Evolutionary conservation across 257 asterid genomes (phyloP), one percentile per base, ranked within the genome.

Genomic region (Henckelia pumila): DNA sequence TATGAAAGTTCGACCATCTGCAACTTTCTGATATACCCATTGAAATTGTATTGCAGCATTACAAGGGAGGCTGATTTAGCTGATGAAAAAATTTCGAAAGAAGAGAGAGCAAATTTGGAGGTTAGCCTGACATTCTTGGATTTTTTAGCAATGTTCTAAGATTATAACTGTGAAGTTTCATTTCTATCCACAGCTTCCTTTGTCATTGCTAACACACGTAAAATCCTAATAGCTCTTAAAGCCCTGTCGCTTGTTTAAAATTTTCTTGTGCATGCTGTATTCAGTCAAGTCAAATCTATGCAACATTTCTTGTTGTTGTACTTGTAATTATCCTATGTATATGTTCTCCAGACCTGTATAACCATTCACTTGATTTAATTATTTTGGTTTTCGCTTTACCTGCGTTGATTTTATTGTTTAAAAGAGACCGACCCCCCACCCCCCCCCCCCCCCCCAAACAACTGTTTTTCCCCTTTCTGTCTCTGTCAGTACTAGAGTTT

Each of bases 91-190:
- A 76, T 88, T 69, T 79, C 96, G 65, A 77, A 86, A 30, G 85
- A 88, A 73, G 95, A 86, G 72, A 83, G 78, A 82, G 87, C 79
- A 66, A 66, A 32, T 67, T 88, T 93, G 70, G 88, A 82, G 99
- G 99, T 93, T 76, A 77, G 78, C 19, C 37, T 64, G 47, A 58
- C 26, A 71, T 44, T 59, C 71, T 64, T 40, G 58, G 61, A 58
- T 44, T 59, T 24, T 32, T 59, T 24, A n/a, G 0, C 76, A 56
- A 21, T 60, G 29, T 33, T 28, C 24, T 61, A 63, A 32, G 59
- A 63, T 59, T 23, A 47, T 64, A 40, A 55, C 49, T 56, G 32
- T 55, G 30, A 60, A 35, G 22, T 53, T 47, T 63, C 53, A 55
- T 70, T 74, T 35, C 53, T 78, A 73, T 63, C 37, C 59, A 30